Conservation (phyloP, 208 protist genomes). For the Acanthamoeba healyi region DNA sequence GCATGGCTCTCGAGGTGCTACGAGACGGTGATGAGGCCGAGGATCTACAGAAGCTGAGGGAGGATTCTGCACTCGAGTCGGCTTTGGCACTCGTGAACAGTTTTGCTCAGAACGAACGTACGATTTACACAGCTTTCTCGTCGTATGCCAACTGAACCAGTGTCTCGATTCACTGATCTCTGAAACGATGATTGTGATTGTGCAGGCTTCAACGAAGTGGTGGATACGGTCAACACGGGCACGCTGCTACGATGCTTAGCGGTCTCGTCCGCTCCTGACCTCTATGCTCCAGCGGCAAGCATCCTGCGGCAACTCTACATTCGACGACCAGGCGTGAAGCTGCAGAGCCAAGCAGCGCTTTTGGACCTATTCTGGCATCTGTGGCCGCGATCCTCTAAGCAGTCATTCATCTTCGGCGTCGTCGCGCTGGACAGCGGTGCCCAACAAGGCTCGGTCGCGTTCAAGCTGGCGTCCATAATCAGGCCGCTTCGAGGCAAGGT, state of each 20-base stretch:
- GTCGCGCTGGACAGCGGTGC: not conserved
- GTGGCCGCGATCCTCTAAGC: not conserved
- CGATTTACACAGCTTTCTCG: not conserved
- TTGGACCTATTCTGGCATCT: not conserved
- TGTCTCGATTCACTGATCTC: too few species aligned
- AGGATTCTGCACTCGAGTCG: slow-evolving; percentile 26
- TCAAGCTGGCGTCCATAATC: not conserved
- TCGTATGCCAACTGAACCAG: too few species aligned
- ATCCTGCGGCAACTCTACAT: not conserved
- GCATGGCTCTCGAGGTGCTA: not conserved
- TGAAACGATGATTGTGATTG: not conserved
- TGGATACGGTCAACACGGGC: not conserved
- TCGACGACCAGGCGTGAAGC: not conserved
- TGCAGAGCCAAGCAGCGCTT: not conserved
- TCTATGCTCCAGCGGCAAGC: slow-evolving; percentile 6
- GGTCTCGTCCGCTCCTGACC: not conserved
- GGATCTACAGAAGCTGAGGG: not conserved
- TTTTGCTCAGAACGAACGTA: not conserved
- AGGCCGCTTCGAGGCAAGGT: not conserved
- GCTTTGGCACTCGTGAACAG: not conserved
- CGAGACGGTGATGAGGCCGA: not conserved
- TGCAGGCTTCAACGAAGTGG: not conserved
- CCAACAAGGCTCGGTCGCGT: not conserved
- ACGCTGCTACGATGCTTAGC: not conserved
- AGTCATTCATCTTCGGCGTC: not conserved